Conservation (phyloP, 225 moss, liverwort and hornwort genomes). For the Lunularia cruciata region DNA sequence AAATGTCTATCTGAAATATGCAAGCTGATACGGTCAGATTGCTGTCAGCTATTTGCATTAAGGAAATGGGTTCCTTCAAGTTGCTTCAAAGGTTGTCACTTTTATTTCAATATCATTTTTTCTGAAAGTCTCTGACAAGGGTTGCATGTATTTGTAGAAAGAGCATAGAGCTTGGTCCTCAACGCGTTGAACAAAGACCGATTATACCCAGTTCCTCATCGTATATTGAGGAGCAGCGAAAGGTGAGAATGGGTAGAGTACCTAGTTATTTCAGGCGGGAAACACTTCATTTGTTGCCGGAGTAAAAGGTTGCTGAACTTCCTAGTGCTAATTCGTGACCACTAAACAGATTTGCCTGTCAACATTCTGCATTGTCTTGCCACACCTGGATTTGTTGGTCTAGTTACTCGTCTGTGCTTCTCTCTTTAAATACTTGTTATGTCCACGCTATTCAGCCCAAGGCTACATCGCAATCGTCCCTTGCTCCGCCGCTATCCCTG, state of each 20-base stretch:
- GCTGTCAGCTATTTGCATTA: too few relatives aligned
- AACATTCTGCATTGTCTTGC: background rate
- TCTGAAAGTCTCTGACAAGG: too few relatives aligned
- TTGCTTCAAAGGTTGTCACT: too few relatives aligned
- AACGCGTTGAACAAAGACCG: constrained; percentile 1
- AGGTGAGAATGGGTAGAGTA: constrained; percentile 1
- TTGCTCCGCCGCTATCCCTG: constrained; percentile 4
- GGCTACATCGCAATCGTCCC: constrained; percentile 9
- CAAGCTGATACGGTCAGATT: too few relatives aligned
- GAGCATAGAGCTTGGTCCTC: constrained; percentile 20
- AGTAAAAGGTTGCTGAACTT: too few relatives aligned
- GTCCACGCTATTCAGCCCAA: constrained; percentile 8
- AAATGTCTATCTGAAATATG: too few relatives aligned
- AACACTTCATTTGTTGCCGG: too few relatives aligned
- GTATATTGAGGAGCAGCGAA: constrained; percentile 5
- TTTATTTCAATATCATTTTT: too few relatives aligned
- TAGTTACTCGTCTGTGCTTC: too few relatives aligned
- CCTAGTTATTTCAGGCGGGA: too few relatives aligned
- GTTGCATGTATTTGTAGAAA: constrained; percentile 9
- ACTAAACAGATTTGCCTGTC: background rate
- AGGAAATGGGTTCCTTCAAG: too few relatives aligned
- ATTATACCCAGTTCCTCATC: background rate
- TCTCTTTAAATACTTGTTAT: background rate
- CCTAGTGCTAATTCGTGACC: background rate
- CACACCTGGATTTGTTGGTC: too few relatives aligned